Conservation (phyloP, 208 protist genomes). For the Trypanosoma mega region DNA sequence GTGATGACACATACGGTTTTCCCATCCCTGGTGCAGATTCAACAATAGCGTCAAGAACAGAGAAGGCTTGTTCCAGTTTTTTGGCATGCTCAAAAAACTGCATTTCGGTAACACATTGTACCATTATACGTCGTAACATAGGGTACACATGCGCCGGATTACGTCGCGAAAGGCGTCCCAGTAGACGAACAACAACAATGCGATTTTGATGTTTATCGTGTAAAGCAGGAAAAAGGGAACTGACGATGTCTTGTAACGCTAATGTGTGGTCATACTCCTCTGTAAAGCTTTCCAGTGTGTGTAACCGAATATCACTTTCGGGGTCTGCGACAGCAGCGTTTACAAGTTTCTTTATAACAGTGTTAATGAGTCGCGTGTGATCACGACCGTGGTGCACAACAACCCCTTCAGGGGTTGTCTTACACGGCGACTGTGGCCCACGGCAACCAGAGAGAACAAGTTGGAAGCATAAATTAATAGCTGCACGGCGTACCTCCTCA, state of each 20-base stretch:
- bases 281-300: slow-evolving; percentile 79
- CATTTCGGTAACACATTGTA: slow-evolving; percentile 84
- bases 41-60: slow-evolving; percentile 73
- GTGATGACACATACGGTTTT: slow-evolving; percentile 76
- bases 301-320: slow-evolving; percentile 86
- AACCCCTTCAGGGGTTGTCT: slow-evolving; percentile 54
- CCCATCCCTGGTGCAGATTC: slow-evolving; percentile 80
- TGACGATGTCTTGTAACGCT: slow-evolving; percentile 71
- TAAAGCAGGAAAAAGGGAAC: slow-evolving; percentile 72
- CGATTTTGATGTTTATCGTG: slow-evolving; percentile 88
- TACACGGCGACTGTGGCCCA: slow-evolving; percentile 58
- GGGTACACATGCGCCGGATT: slow-evolving; percentile 82
- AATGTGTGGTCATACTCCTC: slow-evolving; percentile 73
- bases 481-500: slow-evolving; percentile 83
- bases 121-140: slow-evolving; percentile 79
- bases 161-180: slow-evolving; percentile 77
- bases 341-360: slow-evolving; percentile 72
- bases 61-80: slow-evolving; percentile 75
- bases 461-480: slow-evolving; percentile 89
- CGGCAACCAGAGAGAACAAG: slow-evolving; percentile 82
- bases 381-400: slow-evolving; percentile 80
- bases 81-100: slow-evolving; percentile 77
- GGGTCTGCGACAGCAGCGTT: slow-evolving; percentile 86
- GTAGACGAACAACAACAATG: slow-evolving; percentile 68
- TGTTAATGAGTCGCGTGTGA: slow-evolving; percentile 79